Conservation (phyloP, 768 basidiomycete species). For the Naganishia kalamii region DNA sequence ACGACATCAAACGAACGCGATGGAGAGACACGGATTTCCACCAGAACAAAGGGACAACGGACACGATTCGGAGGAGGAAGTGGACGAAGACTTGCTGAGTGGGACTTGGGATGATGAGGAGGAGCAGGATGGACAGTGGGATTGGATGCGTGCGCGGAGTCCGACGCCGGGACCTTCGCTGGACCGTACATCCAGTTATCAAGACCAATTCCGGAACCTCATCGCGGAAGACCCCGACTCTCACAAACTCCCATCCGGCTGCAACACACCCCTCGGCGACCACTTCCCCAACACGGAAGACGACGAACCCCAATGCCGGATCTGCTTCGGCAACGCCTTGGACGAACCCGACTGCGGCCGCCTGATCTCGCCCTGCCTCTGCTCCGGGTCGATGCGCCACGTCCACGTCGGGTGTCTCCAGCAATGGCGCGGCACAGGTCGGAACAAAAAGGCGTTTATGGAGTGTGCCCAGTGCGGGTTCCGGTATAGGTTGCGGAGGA, state of each 20-base stretch:
- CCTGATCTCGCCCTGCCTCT: slow-evolving; percentile 22
- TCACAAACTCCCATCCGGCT: too few species aligned
- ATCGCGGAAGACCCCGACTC: too few species aligned
- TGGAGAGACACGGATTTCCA: too few species aligned
- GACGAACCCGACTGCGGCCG: slow-evolving; percentile 20
- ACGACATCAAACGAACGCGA: too few species aligned
- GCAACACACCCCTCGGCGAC: too few species aligned
- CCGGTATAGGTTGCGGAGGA: slow-evolving; percentile 21
- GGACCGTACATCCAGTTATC: too few species aligned
- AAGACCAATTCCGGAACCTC: background rate
- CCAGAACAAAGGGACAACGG: background rate
- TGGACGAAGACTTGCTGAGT: background rate
- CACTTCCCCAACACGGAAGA: background rate
- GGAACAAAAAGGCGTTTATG: slow-evolving; percentile 24
- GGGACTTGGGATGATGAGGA: background rate
- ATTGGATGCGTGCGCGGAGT: background rate
- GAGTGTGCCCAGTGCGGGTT: slow-evolving; percentile 24
- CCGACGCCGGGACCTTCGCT: too few species aligned
- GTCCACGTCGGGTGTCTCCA: slow-evolving; percentile 21
- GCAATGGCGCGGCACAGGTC: slow-evolving; percentile 22
- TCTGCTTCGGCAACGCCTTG: slow-evolving; percentile 17
- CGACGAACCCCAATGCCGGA: slow-evolving; percentile 20
- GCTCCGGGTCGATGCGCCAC: slow-evolving; percentile 22
- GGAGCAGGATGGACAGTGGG: background rate
- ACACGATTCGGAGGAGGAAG: background rate